Percentiles rank a stretch among this genome's conserved stretches.
Conservation (phyloP, 805 yeast genomes). For the Kluyveromyces dobzhanskii region DNA sequence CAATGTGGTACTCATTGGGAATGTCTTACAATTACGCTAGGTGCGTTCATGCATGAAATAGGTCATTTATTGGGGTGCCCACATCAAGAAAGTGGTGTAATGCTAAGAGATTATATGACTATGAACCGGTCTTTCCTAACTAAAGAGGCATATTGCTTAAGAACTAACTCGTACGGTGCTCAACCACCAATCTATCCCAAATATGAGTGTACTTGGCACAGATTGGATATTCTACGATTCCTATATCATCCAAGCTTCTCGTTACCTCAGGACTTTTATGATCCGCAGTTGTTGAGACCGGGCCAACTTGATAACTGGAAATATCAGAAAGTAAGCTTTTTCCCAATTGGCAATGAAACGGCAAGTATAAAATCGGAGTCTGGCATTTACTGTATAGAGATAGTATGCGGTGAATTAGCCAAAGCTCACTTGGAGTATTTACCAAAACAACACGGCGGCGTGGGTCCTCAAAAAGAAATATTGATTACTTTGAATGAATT, state of each 20-base stretch:
- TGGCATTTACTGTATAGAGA: constrained; percentile 72
- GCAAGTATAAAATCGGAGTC: constrained; percentile 43
- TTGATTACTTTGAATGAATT: constrained; percentile 42
- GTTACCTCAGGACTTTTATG: constrained; percentile 53
- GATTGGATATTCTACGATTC: constrained; percentile 70
- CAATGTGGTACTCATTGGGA: constrained; percentile 90
- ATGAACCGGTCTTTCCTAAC: constrained; percentile 78
- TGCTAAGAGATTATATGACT: constrained; percentile 78
- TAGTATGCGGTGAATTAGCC: constrained; percentile 47
- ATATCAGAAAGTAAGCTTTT: constrained; percentile 32
- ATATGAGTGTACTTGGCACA: constrained; percentile 83
- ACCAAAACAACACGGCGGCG: constrained; percentile 49
- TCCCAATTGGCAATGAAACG: constrained; percentile 38
- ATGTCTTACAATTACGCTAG: constrained; percentile 73
- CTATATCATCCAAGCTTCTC: constrained; percentile 74
- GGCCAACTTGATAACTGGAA: constrained; percentile 26
- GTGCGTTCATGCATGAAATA: constrained; percentile 93
- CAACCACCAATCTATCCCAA: constrained; percentile 40
- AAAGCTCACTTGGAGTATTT: constrained; percentile 51
- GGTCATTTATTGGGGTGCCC: constrained; percentile 91
- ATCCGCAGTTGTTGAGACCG: constrained; percentile 32
- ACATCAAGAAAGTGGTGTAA: constrained; percentile 82
- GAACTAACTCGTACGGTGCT: constrained; percentile 44
- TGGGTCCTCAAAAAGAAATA: constrained; percentile 49
- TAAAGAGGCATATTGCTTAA: constrained; percentile 47